Conservation (phyloP, 768 basidiomycete genomes). For the Coprinopsis marcescibilis region DNA sequence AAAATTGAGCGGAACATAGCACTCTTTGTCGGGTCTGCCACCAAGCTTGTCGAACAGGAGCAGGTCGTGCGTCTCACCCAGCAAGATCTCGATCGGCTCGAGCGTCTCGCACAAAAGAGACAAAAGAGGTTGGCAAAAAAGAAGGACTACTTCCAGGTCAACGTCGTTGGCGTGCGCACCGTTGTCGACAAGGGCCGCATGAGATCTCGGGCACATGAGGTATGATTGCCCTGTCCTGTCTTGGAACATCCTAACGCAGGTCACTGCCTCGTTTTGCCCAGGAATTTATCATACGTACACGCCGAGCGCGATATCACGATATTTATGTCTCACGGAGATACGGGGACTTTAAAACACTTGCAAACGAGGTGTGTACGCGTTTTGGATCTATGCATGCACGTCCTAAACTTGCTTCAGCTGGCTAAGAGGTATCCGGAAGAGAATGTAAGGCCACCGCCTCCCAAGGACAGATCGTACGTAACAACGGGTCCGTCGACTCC, state of each 20-base stretch:
- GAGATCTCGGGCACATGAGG: conserved; percentile 83
- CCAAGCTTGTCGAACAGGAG: conserved; percentile 79
- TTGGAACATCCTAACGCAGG: conserved; percentile 5
- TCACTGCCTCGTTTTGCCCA: conserved; percentile 30
- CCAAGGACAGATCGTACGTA: conserved; percentile 79
- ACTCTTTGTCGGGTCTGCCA: conserved; percentile 75
- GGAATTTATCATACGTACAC: conserved; percentile 95
- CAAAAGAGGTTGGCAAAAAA: conserved; percentile 41
- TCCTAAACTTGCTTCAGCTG: conserved; percentile 44
- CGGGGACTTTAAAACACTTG: conserved; percentile 90
- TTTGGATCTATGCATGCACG: neutral
- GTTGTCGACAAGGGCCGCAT: conserved; percentile 82
- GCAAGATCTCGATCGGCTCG: conserved; percentile 73
- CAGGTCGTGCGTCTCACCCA: conserved; percentile 89
- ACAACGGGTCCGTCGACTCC: conserved; percentile 32
- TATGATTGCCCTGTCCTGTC: conserved; percentile 26
- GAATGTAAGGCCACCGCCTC: conserved; percentile 74
- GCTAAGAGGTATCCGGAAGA: conserved; percentile 83
- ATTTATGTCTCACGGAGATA: conserved; percentile 89
- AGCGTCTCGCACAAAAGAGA: conserved; percentile 61
- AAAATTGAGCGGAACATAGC: conserved; percentile 83
- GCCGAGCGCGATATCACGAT: conserved; percentile 64
- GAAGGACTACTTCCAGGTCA: conserved; percentile 75
- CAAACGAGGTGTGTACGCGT: conserved; percentile 59
- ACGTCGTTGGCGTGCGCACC: conserved; percentile 82